Evolutionary conservation across 1,284 basidiomycete species (phyloP).

Genomic region (Apiotrichum sp.): DNA sequence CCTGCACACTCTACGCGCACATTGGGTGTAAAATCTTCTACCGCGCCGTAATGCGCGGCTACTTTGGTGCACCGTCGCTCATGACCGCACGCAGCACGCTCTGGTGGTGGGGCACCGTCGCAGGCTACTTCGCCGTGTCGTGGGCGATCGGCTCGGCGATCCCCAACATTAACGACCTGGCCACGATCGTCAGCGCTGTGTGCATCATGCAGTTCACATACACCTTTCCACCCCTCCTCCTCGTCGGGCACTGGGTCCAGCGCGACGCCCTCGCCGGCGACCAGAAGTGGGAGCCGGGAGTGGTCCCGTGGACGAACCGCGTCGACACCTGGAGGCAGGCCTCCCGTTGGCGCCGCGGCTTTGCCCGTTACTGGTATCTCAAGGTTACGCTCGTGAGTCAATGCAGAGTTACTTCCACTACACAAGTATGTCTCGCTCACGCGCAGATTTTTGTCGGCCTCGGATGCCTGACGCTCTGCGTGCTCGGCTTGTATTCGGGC

Average conservation of each 20-base stretch:
- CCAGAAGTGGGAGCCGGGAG: conserved; percentile 13
- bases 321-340: conserved; percentile 11
- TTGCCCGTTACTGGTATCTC: conserved; percentile 15
- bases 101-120: conserved; percentile 44
- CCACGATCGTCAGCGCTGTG: conserved; percentile 52
- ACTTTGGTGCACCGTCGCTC: conserved; percentile 56
- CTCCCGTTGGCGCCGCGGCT: conserved; percentile 17
- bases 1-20: conserved; percentile 60
- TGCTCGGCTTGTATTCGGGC: conserved; percentile 15
- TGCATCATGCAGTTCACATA: conserved; percentile 20
- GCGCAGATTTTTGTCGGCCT: conserved; percentile 4
- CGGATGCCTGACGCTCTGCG: conserved; percentile 7
- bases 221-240: conserved; percentile 13
- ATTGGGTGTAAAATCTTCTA: conserved; percentile 43
- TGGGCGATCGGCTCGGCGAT: conserved; percentile 59
- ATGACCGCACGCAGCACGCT: conserved; percentile 50
- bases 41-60: conserved; percentile 48
- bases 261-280: conserved; percentile 14
- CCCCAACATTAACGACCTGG: conserved; percentile 56
- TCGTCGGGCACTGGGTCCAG: conserved; percentile 20
- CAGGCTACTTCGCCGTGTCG: conserved; percentile 46
- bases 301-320: conserved; percentile 13
- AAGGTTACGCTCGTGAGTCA: conserved; percentile 10
- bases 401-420: too few species aligned
- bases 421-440: not conserved